Evolutionary conservation across 2,329 filamentous ascomycete species (phyloP).

Genomic region (Trichoderma guizhouense): DNA sequence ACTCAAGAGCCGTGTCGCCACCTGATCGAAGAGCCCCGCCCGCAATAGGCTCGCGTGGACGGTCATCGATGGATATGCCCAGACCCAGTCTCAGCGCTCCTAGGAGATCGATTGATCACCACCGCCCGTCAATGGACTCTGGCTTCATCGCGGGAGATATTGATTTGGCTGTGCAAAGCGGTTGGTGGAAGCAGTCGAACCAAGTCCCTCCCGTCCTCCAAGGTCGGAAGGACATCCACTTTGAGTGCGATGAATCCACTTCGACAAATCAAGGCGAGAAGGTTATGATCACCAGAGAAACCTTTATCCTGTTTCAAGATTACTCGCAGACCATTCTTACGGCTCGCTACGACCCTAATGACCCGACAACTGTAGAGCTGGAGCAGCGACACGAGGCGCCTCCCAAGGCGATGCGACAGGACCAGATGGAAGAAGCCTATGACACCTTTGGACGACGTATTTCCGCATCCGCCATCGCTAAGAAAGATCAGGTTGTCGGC

Average conservation of each 20-base stretch:
- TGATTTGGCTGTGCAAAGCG: slow-evolving; percentile 68
- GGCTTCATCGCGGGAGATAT: slow-evolving; percentile 86
- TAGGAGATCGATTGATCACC: slow-evolving; percentile 68
- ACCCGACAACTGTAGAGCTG: slow-evolving; percentile 68
- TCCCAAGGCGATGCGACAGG: slow-evolving; percentile 77
- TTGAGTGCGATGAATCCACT: slow-evolving; percentile 75
- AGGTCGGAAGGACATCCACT: slow-evolving; percentile 76
- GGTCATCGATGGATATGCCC: slow-evolving; percentile 36
- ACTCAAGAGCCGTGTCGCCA: slow-evolving; percentile 43
- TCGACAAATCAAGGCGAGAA: slow-evolving; percentile 67
- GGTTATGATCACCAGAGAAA: slow-evolving; percentile 69
- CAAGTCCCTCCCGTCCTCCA: slow-evolving; percentile 78
- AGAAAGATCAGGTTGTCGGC: slow-evolving; percentile 76
- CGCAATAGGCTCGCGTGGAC: slow-evolving; percentile 28
- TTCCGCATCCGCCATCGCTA: slow-evolving; percentile 63
- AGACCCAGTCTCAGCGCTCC: slow-evolving; percentile 32
- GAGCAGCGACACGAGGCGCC: slow-evolving; percentile 86
- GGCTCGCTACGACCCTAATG: slow-evolving; percentile 71
- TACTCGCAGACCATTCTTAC: slow-evolving; percentile 93
- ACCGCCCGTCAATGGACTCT: slow-evolving; percentile 70
- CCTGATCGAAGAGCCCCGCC: slow-evolving; percentile 46
- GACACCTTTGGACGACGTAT: slow-evolving; percentile 77
- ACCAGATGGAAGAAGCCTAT: slow-evolving; percentile 87
- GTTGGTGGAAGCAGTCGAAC: slow-evolving; percentile 86
- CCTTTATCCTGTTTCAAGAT: slow-evolving; percentile 89